Evolutionary conservation across 2,329 filamentous ascomycete genomes (phyloP).

Genomic region (Pestalotiopsis sp.): DNA sequence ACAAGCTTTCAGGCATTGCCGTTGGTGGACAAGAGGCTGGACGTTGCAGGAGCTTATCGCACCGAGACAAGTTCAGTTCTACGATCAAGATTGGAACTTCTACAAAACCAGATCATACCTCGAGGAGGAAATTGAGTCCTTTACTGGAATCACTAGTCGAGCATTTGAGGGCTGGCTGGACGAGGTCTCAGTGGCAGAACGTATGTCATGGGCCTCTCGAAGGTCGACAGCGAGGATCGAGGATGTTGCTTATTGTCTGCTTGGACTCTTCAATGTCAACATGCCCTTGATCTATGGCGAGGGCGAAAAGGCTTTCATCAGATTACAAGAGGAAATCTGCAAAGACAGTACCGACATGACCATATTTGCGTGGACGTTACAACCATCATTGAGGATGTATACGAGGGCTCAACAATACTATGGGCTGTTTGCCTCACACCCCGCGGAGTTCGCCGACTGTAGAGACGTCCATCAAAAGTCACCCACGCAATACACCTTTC

Average conservation of each 20-base stretch:
- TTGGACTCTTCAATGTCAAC: constrained; percentile 1
- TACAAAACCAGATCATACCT: background rate
- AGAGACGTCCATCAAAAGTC: background rate
- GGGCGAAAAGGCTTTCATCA: background rate
- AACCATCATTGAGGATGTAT: background rate
- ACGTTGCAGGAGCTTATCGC: constrained; percentile 23
- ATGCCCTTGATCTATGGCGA: constrained; percentile 1
- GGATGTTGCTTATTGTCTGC: background rate
- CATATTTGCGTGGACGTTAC: background rate
- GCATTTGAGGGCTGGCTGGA: background rate
- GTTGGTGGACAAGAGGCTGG: constrained; percentile 20
- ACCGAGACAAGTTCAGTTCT: background rate
- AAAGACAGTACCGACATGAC: background rate
- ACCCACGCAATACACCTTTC: background rate
- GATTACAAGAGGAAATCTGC: constrained; percentile 2
- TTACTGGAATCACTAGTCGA: background rate
- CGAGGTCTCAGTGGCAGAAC: background rate
- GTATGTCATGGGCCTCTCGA: background rate
- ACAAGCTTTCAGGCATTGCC: background rate
- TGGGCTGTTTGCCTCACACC: background rate
- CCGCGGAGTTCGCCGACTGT: background rate
- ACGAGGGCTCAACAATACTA: background rate
- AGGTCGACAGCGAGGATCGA: background rate
- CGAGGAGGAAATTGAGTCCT: background rate
- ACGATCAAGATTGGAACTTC: background rate